phyloP scores from a whole-genome alignment of 108 stramenopile species.

The Conticribra guillardii region DNA sequence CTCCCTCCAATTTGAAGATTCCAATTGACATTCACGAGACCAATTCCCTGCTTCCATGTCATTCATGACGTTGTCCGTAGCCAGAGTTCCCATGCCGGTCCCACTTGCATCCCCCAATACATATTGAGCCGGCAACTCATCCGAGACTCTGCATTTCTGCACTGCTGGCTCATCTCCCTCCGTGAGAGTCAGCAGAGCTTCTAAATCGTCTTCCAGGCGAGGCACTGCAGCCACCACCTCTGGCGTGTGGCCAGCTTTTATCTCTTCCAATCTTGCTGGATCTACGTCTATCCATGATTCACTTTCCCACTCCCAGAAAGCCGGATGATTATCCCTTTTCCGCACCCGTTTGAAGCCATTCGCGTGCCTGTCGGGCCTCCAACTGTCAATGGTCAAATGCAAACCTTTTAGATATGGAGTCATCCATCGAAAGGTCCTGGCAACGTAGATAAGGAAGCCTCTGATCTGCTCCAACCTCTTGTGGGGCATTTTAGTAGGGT shows the following conservation, averaged over 20 bases:
- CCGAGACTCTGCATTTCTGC: background rate
- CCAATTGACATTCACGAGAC: background rate
- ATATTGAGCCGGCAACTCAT: background rate
- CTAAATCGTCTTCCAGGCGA: background rate
- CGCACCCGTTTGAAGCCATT: conserved; percentile 29
- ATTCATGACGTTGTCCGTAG: background rate
- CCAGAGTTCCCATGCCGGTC: conserved; percentile 23
- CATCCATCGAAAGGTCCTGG: conserved; percentile 37
- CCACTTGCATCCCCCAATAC: conserved; percentile 49
- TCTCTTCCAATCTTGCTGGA: no score
- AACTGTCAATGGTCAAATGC: conserved; percentile 49
- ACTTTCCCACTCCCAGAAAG: background rate
- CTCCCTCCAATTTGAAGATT: conserved; percentile 45
- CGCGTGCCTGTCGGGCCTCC: conserved; percentile 37
- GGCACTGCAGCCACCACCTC: background rate
- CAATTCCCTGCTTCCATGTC: conserved; percentile 25
- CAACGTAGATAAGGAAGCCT: conserved; percentile 55
- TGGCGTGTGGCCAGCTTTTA: no score
- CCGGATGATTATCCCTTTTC: background rate
- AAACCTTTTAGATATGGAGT: conserved; percentile 58
- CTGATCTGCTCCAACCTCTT: conserved; percentile 7
- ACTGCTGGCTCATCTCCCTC: background rate
- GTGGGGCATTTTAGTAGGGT: background rate
- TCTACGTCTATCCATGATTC: no score
- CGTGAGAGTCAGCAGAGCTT: background rate